Evolutionary conservation across 23 red algal genomes (phyloP), one percentile per base, ranked within the genome.

Genomic region (Cyanidiococcus yangmingshanensis): DNA sequence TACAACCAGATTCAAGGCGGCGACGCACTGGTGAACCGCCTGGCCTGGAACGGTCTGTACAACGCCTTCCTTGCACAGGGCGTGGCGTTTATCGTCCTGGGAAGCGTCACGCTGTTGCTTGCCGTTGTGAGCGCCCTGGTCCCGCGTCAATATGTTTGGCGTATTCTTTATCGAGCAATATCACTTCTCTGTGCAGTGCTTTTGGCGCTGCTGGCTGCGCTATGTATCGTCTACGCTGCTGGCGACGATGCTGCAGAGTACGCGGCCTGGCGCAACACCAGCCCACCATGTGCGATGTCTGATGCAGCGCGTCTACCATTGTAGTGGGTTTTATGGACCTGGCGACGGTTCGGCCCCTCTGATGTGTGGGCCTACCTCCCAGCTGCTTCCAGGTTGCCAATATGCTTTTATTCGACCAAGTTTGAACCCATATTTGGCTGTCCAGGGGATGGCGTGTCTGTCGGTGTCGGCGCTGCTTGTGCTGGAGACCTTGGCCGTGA

Each of bases 31-130:
- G n/a, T 71, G 12, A 71, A 25, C 7, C n/a, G n/a, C 3, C 32
- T 71, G 63, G 63, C 63, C n/a, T 71, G 63, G 63, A 71, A 71
- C 63, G 63, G 63, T 3, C 63, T 71, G 27, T 71, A 32, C 63
- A 7, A 29, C 12, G 63, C 63, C 12, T 25, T 71, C 21, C 63
- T 71, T 12, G 63, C 16, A 25, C 21, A 71, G 7, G 63, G 63
- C 7, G 63, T 71, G 3, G 63, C 27, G 21, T 71, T 17, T 30
- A 30, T 71, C 12, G 63, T 71, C 7, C 63, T 71, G 12, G 63
- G 63, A 7, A 35, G 63, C n/a, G 7, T 35, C 16, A 35, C 63
- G 63, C 32, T 71, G 63, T 7, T 35, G 63, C n/a, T 71, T 25
- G 63, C 63, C 16, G 7, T 71, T 7, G n/a, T 71, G 27, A 35